Evolutionary conservation across 768 basidiomycete genomes (phyloP).

Genomic region (Obba rivulosa): DNA sequence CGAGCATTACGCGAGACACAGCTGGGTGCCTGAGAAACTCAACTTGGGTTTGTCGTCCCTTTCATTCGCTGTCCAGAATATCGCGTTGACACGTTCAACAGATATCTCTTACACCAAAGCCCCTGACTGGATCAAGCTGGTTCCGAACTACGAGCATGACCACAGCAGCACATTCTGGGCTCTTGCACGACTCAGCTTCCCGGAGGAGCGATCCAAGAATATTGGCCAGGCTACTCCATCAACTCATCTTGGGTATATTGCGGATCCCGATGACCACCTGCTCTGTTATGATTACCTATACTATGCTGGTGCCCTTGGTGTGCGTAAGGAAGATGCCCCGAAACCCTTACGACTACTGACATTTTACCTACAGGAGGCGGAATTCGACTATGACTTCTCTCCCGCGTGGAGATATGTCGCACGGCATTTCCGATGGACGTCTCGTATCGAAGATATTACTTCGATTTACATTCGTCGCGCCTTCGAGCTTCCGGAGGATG

Average conservation of each 20-base stretch:
- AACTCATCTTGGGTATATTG: conserved; percentile 15
- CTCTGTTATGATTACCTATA: conserved; percentile 38
- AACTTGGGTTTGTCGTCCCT: conserved; percentile 24
- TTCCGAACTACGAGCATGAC: conserved; percentile 27
- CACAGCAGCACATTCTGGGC: conserved; percentile 27
- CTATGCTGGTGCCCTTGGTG: conserved; percentile 28
- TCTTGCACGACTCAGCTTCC: conserved; percentile 28
- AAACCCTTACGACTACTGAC: conserved; percentile 1
- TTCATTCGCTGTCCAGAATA: not conserved
- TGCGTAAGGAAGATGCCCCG: conserved; percentile 12
- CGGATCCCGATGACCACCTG: conserved; percentile 33
- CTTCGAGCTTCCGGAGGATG: conserved; percentile 20
- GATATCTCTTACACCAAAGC: conserved; percentile 33
- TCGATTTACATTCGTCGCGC: conserved; percentile 24
- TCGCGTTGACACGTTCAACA: conserved; percentile 6
- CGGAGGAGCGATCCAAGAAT: conserved; percentile 23
- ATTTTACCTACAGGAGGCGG: conserved; percentile 17
- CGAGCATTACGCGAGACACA: conserved; percentile 21
- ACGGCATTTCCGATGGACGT: conserved; percentile 29
- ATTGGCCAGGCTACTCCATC: conserved; percentile 23
- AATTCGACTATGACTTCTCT: conserved; percentile 26
- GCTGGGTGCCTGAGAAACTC: conserved; percentile 20
- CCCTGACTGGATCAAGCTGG: conserved; percentile 27
- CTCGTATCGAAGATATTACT: conserved; percentile 24
- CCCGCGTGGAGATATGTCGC: conserved; percentile 33